Evolutionary conservation across 2,329 filamentous ascomycete genomes (phyloP).

Genomic region (Stromatinia cepivora): DNA sequence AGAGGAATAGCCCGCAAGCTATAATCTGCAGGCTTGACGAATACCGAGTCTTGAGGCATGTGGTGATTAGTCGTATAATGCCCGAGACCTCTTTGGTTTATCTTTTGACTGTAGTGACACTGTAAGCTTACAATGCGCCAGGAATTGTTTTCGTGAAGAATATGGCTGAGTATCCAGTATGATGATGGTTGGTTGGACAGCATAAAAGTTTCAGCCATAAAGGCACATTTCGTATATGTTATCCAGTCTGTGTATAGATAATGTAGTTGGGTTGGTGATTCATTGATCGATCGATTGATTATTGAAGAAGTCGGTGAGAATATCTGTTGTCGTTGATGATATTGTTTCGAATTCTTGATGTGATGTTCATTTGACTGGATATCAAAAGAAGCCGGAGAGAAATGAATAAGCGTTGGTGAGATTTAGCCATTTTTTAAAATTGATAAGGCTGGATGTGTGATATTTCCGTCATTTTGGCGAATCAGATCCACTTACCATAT

Average conservation of each 20-base stretch:
- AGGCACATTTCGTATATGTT: background rate
- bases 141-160: background rate
- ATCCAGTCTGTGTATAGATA: background rate
- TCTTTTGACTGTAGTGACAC: too few species aligned
- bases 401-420: background rate
- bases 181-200: conserved; percentile 7
- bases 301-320: background rate
- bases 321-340: background rate
- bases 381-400: too few species aligned
- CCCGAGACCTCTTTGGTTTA: background rate
- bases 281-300: background rate
- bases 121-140: conserved; percentile 10
- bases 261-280: background rate
- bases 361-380: background rate
- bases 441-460: background rate
- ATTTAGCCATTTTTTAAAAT: background rate
- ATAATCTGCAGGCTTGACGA: conserved; percentile 5
- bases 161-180: background rate
- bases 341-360: background rate
- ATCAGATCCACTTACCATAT: background rate
- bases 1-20: background rate
- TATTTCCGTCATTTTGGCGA: conserved; percentile 6
- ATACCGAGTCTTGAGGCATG: conserved; percentile 11
- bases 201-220: conserved; percentile 3
- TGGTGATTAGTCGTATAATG: background rate